Evolutionary conservation across 2,329 filamentous ascomycete genomes (phyloP).

Genomic region (Penicillium sp.): DNA sequence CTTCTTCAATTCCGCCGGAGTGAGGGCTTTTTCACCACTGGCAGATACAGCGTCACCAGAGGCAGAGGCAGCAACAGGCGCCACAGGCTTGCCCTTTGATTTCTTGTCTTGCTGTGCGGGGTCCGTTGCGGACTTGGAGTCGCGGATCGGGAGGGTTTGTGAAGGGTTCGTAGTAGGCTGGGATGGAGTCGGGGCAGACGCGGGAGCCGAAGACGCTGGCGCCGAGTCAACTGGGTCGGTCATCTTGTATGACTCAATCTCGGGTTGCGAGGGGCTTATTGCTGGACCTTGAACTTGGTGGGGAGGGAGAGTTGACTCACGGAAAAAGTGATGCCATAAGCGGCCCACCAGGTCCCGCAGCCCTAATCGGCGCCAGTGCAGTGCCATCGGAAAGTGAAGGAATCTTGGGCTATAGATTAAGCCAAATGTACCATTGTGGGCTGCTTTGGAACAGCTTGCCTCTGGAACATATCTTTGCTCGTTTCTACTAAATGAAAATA

Average conservation of each 20-base stretch:
- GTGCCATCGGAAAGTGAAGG: constrained; percentile 1
- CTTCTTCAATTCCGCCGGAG: constrained; percentile 76
- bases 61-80: constrained; percentile 22
- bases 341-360: constrained; percentile 25
- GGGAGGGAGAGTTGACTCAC: constrained; percentile 32
- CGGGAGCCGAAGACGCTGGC: constrained; percentile 15
- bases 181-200: constrained; percentile 18
- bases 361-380: constrained; percentile 23
- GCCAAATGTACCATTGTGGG: not conserved
- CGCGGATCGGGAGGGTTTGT: constrained; percentile 25
- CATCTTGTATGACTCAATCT: constrained; percentile 27
- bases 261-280: constrained; percentile 16
- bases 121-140: constrained; percentile 23
- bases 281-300: constrained; percentile 31
- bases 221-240: constrained; percentile 25
- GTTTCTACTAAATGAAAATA: too few relatives aligned
- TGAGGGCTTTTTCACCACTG: constrained; percentile 36
- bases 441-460: not conserved
- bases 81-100: constrained; percentile 25
- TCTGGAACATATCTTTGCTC: not conserved
- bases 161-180: constrained; percentile 18
- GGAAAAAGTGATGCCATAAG: constrained; percentile 37
- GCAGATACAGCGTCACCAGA: constrained; percentile 21
- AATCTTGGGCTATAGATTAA: not conserved
- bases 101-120: constrained; percentile 23